Base-by-base conservation (phyloP, 192 early-diverging fungal species). In the Paraglomus occultum region DNA sequence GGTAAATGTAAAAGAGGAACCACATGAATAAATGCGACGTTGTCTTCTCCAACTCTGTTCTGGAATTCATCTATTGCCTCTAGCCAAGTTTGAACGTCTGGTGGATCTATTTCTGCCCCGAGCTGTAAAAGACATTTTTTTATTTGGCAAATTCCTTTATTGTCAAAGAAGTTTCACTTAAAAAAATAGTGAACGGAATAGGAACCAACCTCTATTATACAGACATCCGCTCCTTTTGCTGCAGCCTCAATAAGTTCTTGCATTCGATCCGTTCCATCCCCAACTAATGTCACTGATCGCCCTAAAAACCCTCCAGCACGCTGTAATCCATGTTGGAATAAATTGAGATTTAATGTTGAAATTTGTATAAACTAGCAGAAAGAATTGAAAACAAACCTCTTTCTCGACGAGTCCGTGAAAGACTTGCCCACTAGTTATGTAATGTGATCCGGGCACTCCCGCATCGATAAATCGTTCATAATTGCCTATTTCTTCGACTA, bases 61-160 rank as follows among this genome's bases (percentile, higher is more conserved):
- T 99, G 97, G 88, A 99, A 97, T 81, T 99, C 95, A 71, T 95
- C 91, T 92, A 99, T 97, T 39, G 97, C 97, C 80, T 99, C 97
- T 64, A 97, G 38, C 54, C 54, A 57, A 31, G 54, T 57, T 20
- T 57, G 54, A 18, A 31, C 20, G 38, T 57, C 54, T 57, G 54
- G 54, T 10, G 38, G 20, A 57, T 57, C 54, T 23, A 57, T 57
- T 20, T 57, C 54, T 1, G 54, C 54, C 9, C 54, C 54, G 1
- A 57, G 54, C 54, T 57, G 11, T n/a, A 4, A 51, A 57, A 57
- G 18, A 31, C 20, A 20, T 11, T 57, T 5, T 57, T 20, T 11
- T 1, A 1, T 23, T 57, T 23, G 6, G 6, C 17, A n/a, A 18
- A n/a, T n/a, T 51, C 12, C 1, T n/a, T n/a, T n/a, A n/a, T n/a